Evolutionary conservation across 768 basidiomycete genomes (phyloP), one percentile per base, ranked within the genome.

Genomic region (Kwoniella heveanensis): DNA sequence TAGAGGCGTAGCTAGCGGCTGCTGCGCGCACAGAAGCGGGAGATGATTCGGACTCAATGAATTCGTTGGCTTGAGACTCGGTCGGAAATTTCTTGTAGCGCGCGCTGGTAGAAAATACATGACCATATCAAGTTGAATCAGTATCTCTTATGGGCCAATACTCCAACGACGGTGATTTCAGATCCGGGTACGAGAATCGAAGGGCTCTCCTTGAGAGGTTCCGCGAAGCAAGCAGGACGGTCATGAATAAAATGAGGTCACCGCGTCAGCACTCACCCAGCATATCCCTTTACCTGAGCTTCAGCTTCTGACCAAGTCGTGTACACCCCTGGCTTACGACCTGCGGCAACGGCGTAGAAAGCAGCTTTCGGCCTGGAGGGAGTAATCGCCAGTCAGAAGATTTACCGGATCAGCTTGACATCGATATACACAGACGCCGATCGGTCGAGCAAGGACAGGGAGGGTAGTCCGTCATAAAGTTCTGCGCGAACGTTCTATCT

Each of bases 291-390:
- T 39, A 88, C 83, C 75, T 92, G 90, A 0, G 76, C 77, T 71
- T 88, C 82, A 67, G 88, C 88, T 17, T 93, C 90, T 6, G 80
- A 81, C 92, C 92, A 95, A 26, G 86, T 84, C 1, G 65, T 62
- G 76, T 87, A 93, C 3, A 93, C 81, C 0, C 92, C 92, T 0
- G 87, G 83, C 12, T 71, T 66, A 36, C 82, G 80, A 10, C 92
- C 92, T n/a, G 78, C 82, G 36, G 81, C 83, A 8, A 95, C 91
- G 25, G 90, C 89, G 75, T 91, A 92, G 76, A 84, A 91, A 3
- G 76, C 82, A n/a, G 67, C 80, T 74, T 85, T 86, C 17, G 77
- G 70, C 75, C 75, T 77, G 27, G 21, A 7, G n/a, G n/a, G n/a
- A n/a, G n/a, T n/a, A n/a, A n/a, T n/a, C n/a, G n/a, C n/a, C n/a